phyloP scores from a whole-genome alignment of 129 eudicot genomes.

The Pittosporum tobira region DNA sequence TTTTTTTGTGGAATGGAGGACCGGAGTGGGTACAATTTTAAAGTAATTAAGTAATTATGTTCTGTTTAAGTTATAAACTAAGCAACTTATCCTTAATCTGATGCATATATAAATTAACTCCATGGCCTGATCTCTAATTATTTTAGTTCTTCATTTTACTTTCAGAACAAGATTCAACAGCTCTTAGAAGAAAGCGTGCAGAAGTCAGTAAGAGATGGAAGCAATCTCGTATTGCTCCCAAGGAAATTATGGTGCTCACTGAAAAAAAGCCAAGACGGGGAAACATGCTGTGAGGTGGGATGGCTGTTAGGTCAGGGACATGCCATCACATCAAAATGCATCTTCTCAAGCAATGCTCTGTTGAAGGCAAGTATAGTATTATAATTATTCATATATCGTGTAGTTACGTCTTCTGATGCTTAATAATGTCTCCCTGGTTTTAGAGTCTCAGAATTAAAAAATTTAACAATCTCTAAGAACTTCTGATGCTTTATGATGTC shows the following conservation, averaged over 20 bases:
- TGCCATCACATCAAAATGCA: constrained; percentile 69
- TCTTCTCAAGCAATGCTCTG: constrained; percentile 43
- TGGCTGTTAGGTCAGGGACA: constrained; percentile 64
- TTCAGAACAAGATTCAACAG: constrained; percentile 40
- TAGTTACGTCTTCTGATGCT: constrained; percentile 4
- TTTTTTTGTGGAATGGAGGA: too few relatives aligned
- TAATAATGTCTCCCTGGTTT: background rate
- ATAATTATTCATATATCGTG: background rate
- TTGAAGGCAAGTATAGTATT: constrained; percentile 41
- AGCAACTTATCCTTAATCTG: background rate
- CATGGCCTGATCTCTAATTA: constrained; percentile 3
- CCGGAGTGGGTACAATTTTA: too few relatives aligned
- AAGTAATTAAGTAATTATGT: too few relatives aligned
- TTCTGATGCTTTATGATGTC: background rate
- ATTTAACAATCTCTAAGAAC: too few relatives aligned
- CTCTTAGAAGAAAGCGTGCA: constrained; percentile 27
- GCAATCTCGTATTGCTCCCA: constrained; percentile 51
- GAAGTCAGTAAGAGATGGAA: constrained; percentile 32
- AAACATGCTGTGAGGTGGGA: constrained; percentile 67
- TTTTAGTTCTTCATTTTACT: constrained; percentile 13
- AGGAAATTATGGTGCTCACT: constrained; percentile 79
- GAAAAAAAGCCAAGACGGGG: constrained; percentile 39
- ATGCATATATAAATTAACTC: background rate
- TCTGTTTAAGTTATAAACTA: background rate
- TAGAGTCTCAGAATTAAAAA: too few relatives aligned